These are phyloP conservation scores for Pichia nanzhaoensis DNA, from an alignment of 805 yeast species.

Conservation along the genomic window DNA sequence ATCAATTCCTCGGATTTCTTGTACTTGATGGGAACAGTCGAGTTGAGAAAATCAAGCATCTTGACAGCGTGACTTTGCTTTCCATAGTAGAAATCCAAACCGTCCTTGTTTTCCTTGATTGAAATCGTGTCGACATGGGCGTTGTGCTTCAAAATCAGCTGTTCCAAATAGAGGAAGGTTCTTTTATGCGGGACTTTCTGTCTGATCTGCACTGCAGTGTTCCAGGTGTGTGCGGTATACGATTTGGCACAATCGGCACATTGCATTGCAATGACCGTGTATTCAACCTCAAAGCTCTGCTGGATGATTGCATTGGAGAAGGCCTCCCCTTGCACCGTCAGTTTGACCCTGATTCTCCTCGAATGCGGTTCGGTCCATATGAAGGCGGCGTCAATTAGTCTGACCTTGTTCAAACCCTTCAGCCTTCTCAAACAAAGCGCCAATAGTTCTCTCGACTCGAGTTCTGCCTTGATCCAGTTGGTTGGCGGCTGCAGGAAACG, in stretches of 20 bases:
- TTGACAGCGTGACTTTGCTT: constrained; percentile 87
- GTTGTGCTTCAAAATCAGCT: constrained; percentile 82
- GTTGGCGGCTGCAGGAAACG: constrained; percentile 90
- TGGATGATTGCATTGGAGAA: constrained; percentile 86
- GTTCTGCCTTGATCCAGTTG: constrained; percentile 86
- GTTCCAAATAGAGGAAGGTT: constrained; percentile 93
- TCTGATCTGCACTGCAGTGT: constrained; percentile 94
- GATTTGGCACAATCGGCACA: constrained; percentile 98
- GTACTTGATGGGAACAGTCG: constrained; percentile 78
- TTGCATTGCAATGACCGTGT: constrained; percentile 89
- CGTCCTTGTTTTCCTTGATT: constrained; percentile 88
- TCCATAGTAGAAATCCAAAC: constrained; percentile 87
- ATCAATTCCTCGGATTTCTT: constrained; percentile 88
- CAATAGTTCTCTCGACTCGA: constrained; percentile 87
- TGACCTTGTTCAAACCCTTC: constrained; percentile 78
- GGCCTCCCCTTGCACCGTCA: constrained; percentile 97
- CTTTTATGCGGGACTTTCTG: constrained; percentile 96
- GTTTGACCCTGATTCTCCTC: constrained; percentile 81
- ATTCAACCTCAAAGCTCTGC: constrained; percentile 92
- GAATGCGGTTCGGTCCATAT: constrained; percentile 99
- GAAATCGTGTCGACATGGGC: constrained; percentile 93
- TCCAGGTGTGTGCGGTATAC: constrained; percentile 95
- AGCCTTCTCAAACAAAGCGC: constrained; percentile 86
- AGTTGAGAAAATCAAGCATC: constrained; percentile 82
- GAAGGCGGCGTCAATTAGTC: constrained; percentile 88